Evolutionary conservation across 1,284 basidiomycete genomes (phyloP).

Genomic region (Singerocomus inundabilis): DNA sequence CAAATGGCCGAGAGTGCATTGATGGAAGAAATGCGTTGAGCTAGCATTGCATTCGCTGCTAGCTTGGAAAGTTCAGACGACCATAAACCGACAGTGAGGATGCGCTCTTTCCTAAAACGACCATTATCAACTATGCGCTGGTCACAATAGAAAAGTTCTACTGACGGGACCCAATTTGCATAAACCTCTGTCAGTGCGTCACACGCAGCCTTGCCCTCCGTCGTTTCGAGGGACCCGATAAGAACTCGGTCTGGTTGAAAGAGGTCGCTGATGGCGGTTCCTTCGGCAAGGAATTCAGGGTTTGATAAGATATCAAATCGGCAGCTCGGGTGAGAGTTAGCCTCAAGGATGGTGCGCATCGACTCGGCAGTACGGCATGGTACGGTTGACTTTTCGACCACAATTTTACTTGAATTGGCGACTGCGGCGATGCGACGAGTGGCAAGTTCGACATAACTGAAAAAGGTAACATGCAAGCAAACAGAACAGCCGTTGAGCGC

Average conservation of each 20-base stretch:
- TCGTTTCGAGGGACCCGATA: conserved; percentile 91
- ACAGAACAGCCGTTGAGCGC: too few relatives aligned
- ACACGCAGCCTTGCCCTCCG: conserved; percentile 83
- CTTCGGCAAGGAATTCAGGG: conserved; percentile 98
- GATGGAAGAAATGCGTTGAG: conserved; percentile 96
- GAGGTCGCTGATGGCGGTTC: conserved; percentile 91
- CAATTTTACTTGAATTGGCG: conserved; percentile 91
- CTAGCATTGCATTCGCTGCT: conserved; percentile 98
- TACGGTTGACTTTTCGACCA: conserved; percentile 99
- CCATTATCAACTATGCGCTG: conserved; percentile 5
- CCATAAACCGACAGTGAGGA: conserved; percentile 97
- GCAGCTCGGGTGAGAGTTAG: conserved; percentile 90
- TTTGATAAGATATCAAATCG: conserved; percentile 99
- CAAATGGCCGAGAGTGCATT: conserved; percentile 99
- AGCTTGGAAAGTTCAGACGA: conserved; percentile 98
- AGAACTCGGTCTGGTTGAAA: conserved; percentile 92
- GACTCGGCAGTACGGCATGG: conserved; percentile 98
- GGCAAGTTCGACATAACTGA: conserved; percentile 94
- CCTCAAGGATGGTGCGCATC: conserved; percentile 98
- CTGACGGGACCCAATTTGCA: conserved; percentile 93
- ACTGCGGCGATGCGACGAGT: conserved; percentile 95
- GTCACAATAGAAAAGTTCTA: conserved; percentile 17
- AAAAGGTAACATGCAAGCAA: too few relatives aligned
- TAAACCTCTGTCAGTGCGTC: conserved; percentile 79
- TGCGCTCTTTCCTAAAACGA: conserved; percentile 58